Evolutionary conservation across 176 grass and related monocot genomes (phyloP), one percentile per base, ranked within the genome.

Genomic region (Bromus sterilis): DNA sequence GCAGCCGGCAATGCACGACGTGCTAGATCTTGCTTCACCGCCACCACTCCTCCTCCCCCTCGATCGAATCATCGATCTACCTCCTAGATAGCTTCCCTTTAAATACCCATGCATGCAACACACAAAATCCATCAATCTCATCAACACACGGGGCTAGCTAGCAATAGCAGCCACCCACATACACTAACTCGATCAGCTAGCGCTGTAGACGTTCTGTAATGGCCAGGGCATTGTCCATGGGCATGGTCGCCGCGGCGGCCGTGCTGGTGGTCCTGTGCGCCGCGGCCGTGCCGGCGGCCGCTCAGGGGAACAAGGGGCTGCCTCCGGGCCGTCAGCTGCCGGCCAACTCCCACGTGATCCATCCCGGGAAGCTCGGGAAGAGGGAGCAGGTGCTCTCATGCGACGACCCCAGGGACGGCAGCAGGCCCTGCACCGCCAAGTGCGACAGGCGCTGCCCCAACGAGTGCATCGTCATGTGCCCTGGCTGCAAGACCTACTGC

Each of bases 401-500:
- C 69, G 1, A 29, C 37, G 18, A 84, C 37, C 0, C 2, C n/a
- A 25, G 1, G 3, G 13, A 11, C 58, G 46, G 33, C 0, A 20
- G 32, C 7, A 0, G 6, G 0, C 11, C 4, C 1, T 92, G 90
- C 68, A 11, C 28, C 2, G 55, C 59, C 48, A 56, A 48, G n/a
- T 91, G 89, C 71, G 32, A 78, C 55, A 51, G 0, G 7, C 65
- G 75, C 3, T 92, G 90, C 90, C 86, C 71, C 1, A 80, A 92
- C 74, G 25, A 48, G 41, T 92, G 90, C 87, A 63, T 92, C 40
- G 86, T 87, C 69, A 20, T 83, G 9, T 92, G 90, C 68, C 67
- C 82, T 3, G 56, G 80, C 73, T 92, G 90, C 86, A 60, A 86
- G 20, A 83, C 67, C 48, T 92, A 80, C 78, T 92, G 90, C 75